Evolutionary conservation across 2,329 filamentous ascomycete species (phyloP), one percentile per base, ranked within the genome.

Genomic region (Apiospora rasikravindrae): DNA sequence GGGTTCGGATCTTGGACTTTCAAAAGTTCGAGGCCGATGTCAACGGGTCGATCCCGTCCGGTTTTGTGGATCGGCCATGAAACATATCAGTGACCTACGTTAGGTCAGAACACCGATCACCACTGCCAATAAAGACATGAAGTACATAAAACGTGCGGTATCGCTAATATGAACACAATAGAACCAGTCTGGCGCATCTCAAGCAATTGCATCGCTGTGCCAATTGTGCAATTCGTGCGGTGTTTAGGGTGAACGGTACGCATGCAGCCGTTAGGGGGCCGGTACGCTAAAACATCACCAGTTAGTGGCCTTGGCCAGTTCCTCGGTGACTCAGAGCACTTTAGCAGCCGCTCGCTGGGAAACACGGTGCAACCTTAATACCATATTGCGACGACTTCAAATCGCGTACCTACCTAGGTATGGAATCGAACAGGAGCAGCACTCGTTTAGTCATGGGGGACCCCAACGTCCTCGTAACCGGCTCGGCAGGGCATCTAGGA

Each of bases 401-500:
- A 37, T 19, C 16, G 19, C 2, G 11, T 22, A 22, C 14, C 29
- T 33, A 3, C 19, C 19, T 14, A 11, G 19, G 16, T 37, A 22
- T 26, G 19, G 22, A 22, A 8, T 19, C 8, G 7, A 22, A 11
- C 22, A n/a, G 22, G 1, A n/a, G 22, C 8, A 49, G 8, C n/a
- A 13, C 26, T 24, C 49, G 26, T 26, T 8, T 40, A 10, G 22
- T n/a, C 2, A 64, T 64, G 33, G 19, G 10, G 8, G 33, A 3
- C 19, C 57, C 78, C 70, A 74, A 82, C 73, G 81, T 86, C 51
- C 83, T 87, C 22, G 83, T 86, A 49, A 86, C 85, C 22, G 85
- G 85, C 73, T 84, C 84, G 0, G 80, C 85, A 0, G 85, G 85
- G 70, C 85, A 87, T 70, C 81, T 87, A 13, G 85, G 85, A 74